Conservation (phyloP, 2,329 filamentous ascomycete species). For the Geoglossum cookeanum region DNA sequence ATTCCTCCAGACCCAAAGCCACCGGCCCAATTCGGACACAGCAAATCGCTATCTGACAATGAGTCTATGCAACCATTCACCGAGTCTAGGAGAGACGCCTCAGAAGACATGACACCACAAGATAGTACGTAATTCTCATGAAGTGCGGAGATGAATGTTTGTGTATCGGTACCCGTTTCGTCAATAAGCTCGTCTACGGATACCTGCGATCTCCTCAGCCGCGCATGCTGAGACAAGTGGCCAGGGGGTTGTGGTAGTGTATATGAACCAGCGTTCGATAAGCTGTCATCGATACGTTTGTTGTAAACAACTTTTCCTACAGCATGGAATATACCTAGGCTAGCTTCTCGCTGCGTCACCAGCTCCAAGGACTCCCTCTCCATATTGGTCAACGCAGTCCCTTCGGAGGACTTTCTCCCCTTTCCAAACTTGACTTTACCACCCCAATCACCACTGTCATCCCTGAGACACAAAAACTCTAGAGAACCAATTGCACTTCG, state of each 20-base stretch:
- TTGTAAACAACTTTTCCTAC: slow-evolving; percentile 95
- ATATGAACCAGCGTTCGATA: slow-evolving; percentile 17
- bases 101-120: slow-evolving; percentile 43
- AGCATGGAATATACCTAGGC: slow-evolving; percentile 85
- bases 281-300: slow-evolving; percentile 47
- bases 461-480: slow-evolving; percentile 78
- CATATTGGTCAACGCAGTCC: slow-evolving; percentile 45
- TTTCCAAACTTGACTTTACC: slow-evolving; percentile 51
- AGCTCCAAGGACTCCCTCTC: slow-evolving; percentile 65
- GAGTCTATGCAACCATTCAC: slow-evolving; percentile 72
- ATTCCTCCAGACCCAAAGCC: slow-evolving; percentile 12
- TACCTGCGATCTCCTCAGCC: slow-evolving; percentile 25
- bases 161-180: slow-evolving; percentile 79
- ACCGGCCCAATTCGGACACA: slow-evolving; percentile 46
- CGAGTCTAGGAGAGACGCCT: slow-evolving; percentile 45
- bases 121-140: slow-evolving; percentile 90
- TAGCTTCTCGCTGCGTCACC: slow-evolving; percentile 73
- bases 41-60: slow-evolving; percentile 71
- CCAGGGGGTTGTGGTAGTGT: slow-evolving; percentile 25
- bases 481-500: slow-evolving; percentile 81
- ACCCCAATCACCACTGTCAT: slow-evolving; percentile 55
- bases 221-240: slow-evolving; percentile 25
- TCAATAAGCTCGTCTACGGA: slow-evolving; percentile 57
- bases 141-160: slow-evolving; percentile 73
- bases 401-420: slow-evolving; percentile 38